Percentiles rank a stretch among this genome's conserved stretches.
These are phyloP conservation scores for Coemansia sp. DNA, from an alignment of 192 early-diverging fungal genomes.

Conservation along the genomic window DNA sequence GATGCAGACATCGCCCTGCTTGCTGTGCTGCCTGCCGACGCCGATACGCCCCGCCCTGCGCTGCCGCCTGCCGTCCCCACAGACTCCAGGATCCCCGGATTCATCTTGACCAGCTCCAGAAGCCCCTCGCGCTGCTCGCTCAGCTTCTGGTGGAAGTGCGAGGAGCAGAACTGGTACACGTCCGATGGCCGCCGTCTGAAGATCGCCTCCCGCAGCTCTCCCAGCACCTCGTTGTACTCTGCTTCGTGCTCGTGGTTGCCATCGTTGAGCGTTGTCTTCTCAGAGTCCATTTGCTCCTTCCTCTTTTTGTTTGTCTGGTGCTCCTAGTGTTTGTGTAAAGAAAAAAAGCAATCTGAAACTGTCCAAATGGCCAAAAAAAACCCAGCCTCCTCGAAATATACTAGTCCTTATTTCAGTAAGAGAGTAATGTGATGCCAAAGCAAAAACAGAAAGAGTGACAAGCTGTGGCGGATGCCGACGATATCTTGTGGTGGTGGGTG, in stretches of 20 bases:
- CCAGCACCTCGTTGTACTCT: constrained; percentile 65
- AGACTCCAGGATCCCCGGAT: constrained; percentile 40
- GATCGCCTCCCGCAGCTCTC: constrained; percentile 81
- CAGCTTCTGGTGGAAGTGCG: constrained; percentile 86
- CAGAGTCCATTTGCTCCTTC: constrained; percentile 37
- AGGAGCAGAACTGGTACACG: constrained; percentile 90
- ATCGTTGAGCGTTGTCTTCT: constrained; percentile 50
- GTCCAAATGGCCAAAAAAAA: too few relatives aligned
- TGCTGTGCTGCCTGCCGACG: not conserved
- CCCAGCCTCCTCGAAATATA: too few relatives aligned
- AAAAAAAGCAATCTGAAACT: too few relatives aligned
- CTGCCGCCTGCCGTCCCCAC: constrained; percentile 5
- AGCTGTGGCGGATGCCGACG: too few relatives aligned
- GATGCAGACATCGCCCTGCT: constrained; percentile 4
- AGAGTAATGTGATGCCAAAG: too few relatives aligned
- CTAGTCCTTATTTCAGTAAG: too few relatives aligned
- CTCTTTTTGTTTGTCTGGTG: not conserved
- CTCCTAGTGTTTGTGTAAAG: too few relatives aligned
- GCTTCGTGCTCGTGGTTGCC: constrained; percentile 43
- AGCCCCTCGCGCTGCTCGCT: constrained; percentile 69
- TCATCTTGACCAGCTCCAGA: constrained; percentile 48
- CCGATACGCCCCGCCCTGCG: constrained; percentile 5
- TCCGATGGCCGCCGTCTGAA: constrained; percentile 78
- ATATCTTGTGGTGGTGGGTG: too few relatives aligned
- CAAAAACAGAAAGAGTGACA: too few relatives aligned